Conservation (phyloP, 129 eudicot species). For the Artemisia tridentata region DNA sequence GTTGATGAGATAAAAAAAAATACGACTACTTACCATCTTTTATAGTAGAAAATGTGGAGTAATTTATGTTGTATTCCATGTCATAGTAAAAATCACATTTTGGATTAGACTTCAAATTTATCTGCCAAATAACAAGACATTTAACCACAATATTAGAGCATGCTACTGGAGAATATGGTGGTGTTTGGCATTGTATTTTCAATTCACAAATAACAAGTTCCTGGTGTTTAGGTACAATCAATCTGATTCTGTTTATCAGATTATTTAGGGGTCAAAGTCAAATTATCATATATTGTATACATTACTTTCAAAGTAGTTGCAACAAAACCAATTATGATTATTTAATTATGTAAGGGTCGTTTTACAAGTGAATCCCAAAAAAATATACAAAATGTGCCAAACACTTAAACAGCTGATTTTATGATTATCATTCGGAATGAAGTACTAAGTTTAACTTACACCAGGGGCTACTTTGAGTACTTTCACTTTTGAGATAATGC, state of each 20-base stretch:
- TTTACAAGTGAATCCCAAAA: too few relatives aligned
- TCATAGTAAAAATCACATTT: constrained; percentile 60
- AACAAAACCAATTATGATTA: too few relatives aligned
- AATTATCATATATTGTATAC: too few relatives aligned
- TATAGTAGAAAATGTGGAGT: constrained; percentile 58
- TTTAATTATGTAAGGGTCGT: too few relatives aligned
- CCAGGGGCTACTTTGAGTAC: constrained; percentile 40
- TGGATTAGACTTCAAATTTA: constrained; percentile 46
- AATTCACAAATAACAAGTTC: too few relatives aligned
- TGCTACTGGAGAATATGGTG: neutral
- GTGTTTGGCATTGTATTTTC: too few relatives aligned
- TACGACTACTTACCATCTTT: constrained; percentile 37
- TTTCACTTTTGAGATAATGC: constrained; percentile 58
- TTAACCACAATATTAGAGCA: constrained; percentile 8
- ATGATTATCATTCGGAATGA: neutral
- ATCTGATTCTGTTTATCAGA: too few relatives aligned
- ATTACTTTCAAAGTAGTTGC: too few relatives aligned
- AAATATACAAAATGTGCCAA: too few relatives aligned
- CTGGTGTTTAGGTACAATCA: too few relatives aligned
- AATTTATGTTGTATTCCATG: constrained; percentile 57
- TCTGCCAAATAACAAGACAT: constrained; percentile 43
- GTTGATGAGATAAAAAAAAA: neutral
- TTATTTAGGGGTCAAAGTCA: too few relatives aligned
- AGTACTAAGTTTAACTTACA: constrained; percentile 37
- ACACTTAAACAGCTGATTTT: too few relatives aligned